These are phyloP conservation scores for Talaromyces funiculosus DNA, from an alignment of 2,329 filamentous ascomycete genomes.

Conservation along the genomic window DNA sequence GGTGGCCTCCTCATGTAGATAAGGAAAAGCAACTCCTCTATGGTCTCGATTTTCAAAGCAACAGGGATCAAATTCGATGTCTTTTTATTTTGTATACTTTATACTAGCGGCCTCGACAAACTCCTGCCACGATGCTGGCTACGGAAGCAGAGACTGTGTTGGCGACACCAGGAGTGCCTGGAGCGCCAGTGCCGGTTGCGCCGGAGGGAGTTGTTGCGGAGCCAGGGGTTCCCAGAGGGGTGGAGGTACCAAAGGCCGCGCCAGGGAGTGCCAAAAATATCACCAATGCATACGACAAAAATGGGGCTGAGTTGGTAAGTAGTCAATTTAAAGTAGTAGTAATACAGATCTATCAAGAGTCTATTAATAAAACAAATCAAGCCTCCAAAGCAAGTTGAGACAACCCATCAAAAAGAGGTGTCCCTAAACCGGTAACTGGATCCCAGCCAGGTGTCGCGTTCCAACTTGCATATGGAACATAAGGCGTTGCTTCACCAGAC, in stretches of 20 bases:
- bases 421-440: conserved; percentile 37
- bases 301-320: too few relatives aligned
- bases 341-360: too few relatives aligned
- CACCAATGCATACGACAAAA: too few relatives aligned
- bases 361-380: not conserved
- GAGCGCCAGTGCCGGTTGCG: conserved; percentile 21
- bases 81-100: not conserved
- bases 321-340: too few relatives aligned
- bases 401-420: conserved; percentile 24
- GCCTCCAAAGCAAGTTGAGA: conserved; percentile 15
- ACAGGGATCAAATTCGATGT: too few relatives aligned
- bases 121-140: conserved; percentile 11
- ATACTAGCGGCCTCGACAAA: not conserved
- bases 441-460: conserved; percentile 44
- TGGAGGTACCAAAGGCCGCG: not conserved
- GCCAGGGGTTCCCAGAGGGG: conserved; percentile 25
- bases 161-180: conserved; percentile 15
- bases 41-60: too few relatives aligned
- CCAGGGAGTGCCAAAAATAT: conserved; percentile 11
- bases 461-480: conserved; percentile 45
- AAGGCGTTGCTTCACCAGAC: conserved; percentile 28
- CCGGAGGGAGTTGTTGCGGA: not conserved
- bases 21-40: too few relatives aligned
- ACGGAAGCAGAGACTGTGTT: conserved; percentile 16
- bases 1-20: too few relatives aligned